Evolutionary conservation across 2,329 filamentous ascomycete species (phyloP).

Genomic region (Neopestalotiopsis clavispora): DNA sequence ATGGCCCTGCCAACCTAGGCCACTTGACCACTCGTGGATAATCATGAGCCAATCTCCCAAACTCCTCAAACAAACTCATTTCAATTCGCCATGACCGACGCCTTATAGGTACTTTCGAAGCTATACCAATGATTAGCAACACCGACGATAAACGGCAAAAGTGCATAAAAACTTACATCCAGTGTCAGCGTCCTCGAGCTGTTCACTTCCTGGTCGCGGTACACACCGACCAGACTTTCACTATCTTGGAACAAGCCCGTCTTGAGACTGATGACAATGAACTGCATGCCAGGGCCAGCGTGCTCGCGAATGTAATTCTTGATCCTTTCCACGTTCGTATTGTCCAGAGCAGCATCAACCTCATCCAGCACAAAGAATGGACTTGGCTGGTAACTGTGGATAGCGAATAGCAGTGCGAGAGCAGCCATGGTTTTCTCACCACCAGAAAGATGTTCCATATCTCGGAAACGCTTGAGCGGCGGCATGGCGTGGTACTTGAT

Average conservation of each 20-base stretch:
- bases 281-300: slow-evolving; percentile 96
- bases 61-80: neutral
- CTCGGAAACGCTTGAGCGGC: slow-evolving; percentile 94
- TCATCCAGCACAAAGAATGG: slow-evolving; percentile 99
- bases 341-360: slow-evolving; percentile 97
- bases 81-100: neutral
- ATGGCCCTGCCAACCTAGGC: neutral
- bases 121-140: neutral
- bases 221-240: slow-evolving; percentile 93
- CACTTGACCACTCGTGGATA: slow-evolving; percentile 3
- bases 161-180: slow-evolving; percentile 73
- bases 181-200: slow-evolving; percentile 89
- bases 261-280: slow-evolving; percentile 97
- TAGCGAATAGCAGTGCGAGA: slow-evolving; percentile 92
- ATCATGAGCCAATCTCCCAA: neutral
- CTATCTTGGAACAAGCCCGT: slow-evolving; percentile 94
- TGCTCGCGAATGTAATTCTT: slow-evolving; percentile 96
- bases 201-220: slow-evolving; percentile 92
- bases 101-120: slow-evolving; percentile 19
- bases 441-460: slow-evolving; percentile 97
- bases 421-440: slow-evolving; percentile 99
- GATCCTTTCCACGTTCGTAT: slow-evolving; percentile 94
- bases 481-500: slow-evolving; percentile 99
- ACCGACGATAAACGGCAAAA: neutral
- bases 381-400: slow-evolving; percentile 93